Conservation (phyloP, 805 yeast genomes). For the Clavispora asparagi region DNA sequence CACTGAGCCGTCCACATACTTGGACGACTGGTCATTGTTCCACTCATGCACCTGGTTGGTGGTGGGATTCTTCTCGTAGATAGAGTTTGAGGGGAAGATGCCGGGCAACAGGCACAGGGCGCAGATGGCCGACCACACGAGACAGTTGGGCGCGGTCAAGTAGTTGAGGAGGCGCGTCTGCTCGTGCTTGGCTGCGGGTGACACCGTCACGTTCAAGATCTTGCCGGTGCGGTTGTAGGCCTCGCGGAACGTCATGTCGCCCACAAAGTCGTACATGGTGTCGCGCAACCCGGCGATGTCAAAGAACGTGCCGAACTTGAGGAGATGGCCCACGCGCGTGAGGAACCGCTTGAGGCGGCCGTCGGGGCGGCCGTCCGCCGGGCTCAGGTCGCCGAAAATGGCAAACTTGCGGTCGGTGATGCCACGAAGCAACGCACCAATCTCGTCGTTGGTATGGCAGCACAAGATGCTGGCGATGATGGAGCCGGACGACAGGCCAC, state of each 20-base stretch:
- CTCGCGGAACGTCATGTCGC: conserved; percentile 88
- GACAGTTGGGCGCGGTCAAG: conserved; percentile 74
- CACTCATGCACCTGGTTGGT: conserved; percentile 76
- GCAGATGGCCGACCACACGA: conserved; percentile 85
- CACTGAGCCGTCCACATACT: conserved; percentile 94
- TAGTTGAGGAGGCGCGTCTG: conserved; percentile 81
- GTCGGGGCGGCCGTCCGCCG: conserved; percentile 53
- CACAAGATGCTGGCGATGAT: conserved; percentile 88
- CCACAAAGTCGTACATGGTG: conserved; percentile 75
- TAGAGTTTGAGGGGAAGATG: conserved; percentile 77
- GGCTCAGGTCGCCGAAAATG: conserved; percentile 45
- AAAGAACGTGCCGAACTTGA: conserved; percentile 87
- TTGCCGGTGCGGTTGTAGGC: conserved; percentile 92
- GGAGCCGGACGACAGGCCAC: conserved; percentile 96
- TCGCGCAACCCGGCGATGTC: conserved; percentile 65
- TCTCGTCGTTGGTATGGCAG: conserved; percentile 71
- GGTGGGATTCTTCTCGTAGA: conserved; percentile 73
- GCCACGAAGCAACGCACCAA: conserved; percentile 49
- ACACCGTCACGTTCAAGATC: conserved; percentile 89
- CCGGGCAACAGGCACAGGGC: conserved; percentile 95
- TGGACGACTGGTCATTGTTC: conserved; percentile 66
- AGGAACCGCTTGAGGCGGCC: conserved; percentile 46
- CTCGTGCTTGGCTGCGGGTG: conserved; percentile 86
- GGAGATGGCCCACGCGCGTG: conserved; percentile 43
- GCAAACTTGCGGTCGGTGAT: conserved; percentile 55